These are phyloP conservation scores for Peterozyma xylosa DNA, from an alignment of 805 yeast genomes.

Conservation along the genomic window DNA sequence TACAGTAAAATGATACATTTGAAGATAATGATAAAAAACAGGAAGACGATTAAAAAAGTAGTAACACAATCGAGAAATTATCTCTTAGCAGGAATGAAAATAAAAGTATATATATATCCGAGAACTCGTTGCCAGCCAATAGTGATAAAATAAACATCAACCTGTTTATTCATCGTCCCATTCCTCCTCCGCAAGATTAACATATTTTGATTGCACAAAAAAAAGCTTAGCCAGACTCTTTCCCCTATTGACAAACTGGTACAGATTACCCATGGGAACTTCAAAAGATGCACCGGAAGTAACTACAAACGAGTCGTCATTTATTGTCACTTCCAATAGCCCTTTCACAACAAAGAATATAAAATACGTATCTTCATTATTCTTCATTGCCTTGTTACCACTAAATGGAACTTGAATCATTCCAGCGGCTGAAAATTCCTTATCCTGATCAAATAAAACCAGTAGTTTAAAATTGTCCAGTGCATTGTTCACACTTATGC, in stretches of 20 bases:
- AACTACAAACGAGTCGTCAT: slow-evolving; percentile 51
- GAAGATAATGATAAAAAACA: too few relatives aligned
- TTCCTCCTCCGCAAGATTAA: slow-evolving; percentile 20
- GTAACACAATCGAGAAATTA: too few relatives aligned
- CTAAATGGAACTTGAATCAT: slow-evolving; percentile 56
- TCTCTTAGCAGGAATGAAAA: too few relatives aligned
- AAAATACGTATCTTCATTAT: slow-evolving; percentile 61
- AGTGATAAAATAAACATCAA: neutral
- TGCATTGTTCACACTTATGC: slow-evolving; percentile 28
- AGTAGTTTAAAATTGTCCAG: slow-evolving; percentile 56
- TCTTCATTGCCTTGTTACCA: slow-evolving; percentile 51
- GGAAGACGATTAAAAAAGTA: too few relatives aligned
- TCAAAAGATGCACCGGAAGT: slow-evolving; percentile 72
- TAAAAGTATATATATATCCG: too few relatives aligned
- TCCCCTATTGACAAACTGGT: slow-evolving; percentile 61
- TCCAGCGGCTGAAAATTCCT: slow-evolving; percentile 67
- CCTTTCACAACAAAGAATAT: slow-evolving; percentile 75
- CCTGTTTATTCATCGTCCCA: slow-evolving; percentile 3
- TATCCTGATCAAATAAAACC: slow-evolving; percentile 54
- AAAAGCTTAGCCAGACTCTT: slow-evolving; percentile 52
- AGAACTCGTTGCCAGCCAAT: too few relatives aligned
- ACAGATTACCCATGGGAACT: slow-evolving; percentile 71
- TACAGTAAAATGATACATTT: too few relatives aligned
- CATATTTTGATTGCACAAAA: slow-evolving; percentile 62
- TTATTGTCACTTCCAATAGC: slow-evolving; percentile 55